Base-by-base conservation (phyloP, 768 basidiomycete species). In the Infundibulicybe gibba region DNA sequence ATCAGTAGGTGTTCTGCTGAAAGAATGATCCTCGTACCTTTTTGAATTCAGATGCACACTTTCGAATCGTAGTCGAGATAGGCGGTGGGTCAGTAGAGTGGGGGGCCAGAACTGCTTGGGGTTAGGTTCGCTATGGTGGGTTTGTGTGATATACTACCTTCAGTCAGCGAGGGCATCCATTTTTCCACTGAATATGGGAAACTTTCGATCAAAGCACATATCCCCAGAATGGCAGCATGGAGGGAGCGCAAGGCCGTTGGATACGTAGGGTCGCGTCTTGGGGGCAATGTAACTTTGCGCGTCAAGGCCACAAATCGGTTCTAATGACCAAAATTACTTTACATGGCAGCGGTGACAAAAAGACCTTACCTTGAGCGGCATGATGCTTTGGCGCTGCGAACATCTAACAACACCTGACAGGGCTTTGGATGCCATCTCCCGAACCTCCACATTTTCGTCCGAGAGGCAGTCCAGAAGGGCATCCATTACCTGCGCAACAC, bases 171-270 rank as follows among this genome's bases (percentile, higher is more conserved):
- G 25, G 87, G 87, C 77, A 95, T 83, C 87, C 93, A 97, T 39
- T 83, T 75, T 56, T 95, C 94, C 2, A 97, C 88, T 10, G 93
- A 92, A 69, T 95, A 97, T 11, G 94, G 94, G 66, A 88, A 89
- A 48, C 94, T 94, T 61, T 92, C 90, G 43, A 97, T 80, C 39
- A 97, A 74, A 9, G 94, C 90, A 56, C 90, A 90, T 43, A 94
- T 74, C 25, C 94, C 94, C 42, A 97, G 77, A 44, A 97, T 86
- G 5, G 90, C 93, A 25, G 90, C 90, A 61, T 97, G 93, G 47
- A 94, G 72, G 41, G 77, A 75, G 40, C 83, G 79, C 54, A 94
- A 61, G 11, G 81, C 75, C 45, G 83, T 81, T n/a, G 83, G 77
- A 58, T 94, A 94, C 13, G 68, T 61, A 33, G 85, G 76, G 51